Percentiles rank a stretch among this genome's conserved stretches.
phyloP scores from a whole-genome alignment of 495 filamentous ascomycete species.

The Cairneyella variabilis region DNA sequence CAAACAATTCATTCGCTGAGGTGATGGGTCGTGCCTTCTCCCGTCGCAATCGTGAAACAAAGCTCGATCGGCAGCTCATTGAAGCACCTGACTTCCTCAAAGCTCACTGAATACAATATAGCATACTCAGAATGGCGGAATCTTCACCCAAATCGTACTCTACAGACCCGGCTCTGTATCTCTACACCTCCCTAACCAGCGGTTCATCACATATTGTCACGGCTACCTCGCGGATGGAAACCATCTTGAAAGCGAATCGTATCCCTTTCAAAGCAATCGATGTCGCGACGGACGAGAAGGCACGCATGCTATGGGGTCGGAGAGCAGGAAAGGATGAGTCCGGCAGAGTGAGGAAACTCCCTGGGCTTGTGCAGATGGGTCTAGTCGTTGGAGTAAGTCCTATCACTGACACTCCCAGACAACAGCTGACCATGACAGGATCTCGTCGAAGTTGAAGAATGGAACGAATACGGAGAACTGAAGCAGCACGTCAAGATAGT shows the following conservation, averaged over 20 bases:
- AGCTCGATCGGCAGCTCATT: conserved; percentile 3
- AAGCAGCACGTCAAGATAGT: conserved; percentile 70
- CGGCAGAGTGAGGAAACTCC: conserved; percentile 73
- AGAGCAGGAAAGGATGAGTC: conserved; percentile 57
- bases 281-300: conserved; percentile 86
- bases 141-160: conserved; percentile 50
- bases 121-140: conserved; percentile 20
- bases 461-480: conserved; percentile 97
- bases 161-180: conserved; percentile 77
- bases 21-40: no score
- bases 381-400: conserved; percentile 76
- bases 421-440: conserved; percentile 52
- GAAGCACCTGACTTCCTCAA: background rate
- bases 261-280: conserved; percentile 91
- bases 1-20: conserved; percentile 21
- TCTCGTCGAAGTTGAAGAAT: conserved; percentile 90
- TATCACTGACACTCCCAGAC: background rate
- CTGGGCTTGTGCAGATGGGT: conserved; percentile 84
- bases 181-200: conserved; percentile 93
- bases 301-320: conserved; percentile 85
- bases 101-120: background rate
- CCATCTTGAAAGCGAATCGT: conserved; percentile 91
- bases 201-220: conserved; percentile 98
- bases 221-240: conserved; percentile 90
- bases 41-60: conserved; percentile 17